These are phyloP conservation scores for Acanthochlamys bracteata DNA, from an alignment of 106 monocot genomes.

Conservation along the genomic window DNA sequence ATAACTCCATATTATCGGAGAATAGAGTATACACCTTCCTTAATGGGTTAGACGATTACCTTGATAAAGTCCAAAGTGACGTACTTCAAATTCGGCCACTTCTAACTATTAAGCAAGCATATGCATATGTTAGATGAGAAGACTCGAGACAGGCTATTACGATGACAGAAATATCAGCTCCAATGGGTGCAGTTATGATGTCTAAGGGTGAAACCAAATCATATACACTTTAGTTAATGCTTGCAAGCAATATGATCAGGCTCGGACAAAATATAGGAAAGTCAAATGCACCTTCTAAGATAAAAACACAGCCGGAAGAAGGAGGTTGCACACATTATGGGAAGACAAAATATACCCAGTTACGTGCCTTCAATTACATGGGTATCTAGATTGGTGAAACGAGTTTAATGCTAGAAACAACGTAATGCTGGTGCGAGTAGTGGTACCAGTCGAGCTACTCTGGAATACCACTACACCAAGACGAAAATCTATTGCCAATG, in stretches of 20 bases:
- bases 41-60: background rate
- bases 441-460: background rate
- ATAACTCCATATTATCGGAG: background rate
- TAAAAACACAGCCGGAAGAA: background rate
- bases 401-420: too few species aligned
- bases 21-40: background rate
- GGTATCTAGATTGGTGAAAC: background rate
- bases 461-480: background rate
- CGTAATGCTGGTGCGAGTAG: background rate
- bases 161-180: background rate
- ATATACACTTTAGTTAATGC: too few species aligned
- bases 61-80: background rate
- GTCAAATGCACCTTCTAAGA: background rate
- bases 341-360: background rate
- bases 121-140: background rate
- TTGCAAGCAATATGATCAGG: too few species aligned
- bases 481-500: background rate
- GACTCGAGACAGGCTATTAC: background rate
- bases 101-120: background rate
- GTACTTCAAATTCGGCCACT: background rate
- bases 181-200: background rate
- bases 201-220: background rate
- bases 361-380: background rate
- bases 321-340: background rate
- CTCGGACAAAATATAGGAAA: background rate